Conservation (phyloP, 768 basidiomycete species). For the Lyophyllum shimeji region DNA sequence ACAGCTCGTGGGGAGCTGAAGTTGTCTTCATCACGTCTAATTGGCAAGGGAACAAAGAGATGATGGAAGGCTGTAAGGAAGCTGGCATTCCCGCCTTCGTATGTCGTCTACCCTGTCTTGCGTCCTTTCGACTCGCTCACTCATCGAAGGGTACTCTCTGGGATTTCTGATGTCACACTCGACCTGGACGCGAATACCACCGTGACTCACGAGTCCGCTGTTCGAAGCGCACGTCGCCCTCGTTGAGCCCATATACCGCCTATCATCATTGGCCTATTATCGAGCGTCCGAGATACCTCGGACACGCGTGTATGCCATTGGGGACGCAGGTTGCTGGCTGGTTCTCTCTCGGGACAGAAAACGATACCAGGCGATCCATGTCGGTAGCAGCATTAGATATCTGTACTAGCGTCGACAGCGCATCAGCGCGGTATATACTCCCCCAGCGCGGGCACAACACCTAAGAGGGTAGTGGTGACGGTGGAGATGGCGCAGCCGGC, state of each 20-base stretch:
- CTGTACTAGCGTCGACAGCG: neutral
- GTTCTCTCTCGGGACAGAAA: neutral
- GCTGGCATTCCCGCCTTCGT: conserved; percentile 70
- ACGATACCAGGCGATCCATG: neutral
- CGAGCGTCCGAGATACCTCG: neutral
- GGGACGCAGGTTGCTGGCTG: neutral
- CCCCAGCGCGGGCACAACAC: neutral
- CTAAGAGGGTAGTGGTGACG: neutral
- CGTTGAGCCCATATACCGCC: neutral
- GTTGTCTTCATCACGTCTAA: conserved; percentile 86
- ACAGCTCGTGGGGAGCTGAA: conserved; percentile 79
- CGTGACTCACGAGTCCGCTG: neutral
- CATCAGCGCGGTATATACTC: neutral
- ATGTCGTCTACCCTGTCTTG: conserved; percentile 17
- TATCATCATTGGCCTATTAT: conserved; percentile 3
- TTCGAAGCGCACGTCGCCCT: neutral
- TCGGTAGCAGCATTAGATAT: neutral
- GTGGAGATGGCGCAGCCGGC: neutral
- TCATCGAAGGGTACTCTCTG: conserved; percentile 57
- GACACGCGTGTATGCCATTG: neutral
- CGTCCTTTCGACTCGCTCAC: neutral
- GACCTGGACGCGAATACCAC: neutral
- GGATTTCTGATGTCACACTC: conserved; percentile 53
- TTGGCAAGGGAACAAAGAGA: conserved; percentile 72
- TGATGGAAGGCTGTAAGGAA: conserved; percentile 79